Evolutionary conservation across 2,329 filamentous ascomycete genomes (phyloP).

Genomic region (Samsoniella hepiali): DNA sequence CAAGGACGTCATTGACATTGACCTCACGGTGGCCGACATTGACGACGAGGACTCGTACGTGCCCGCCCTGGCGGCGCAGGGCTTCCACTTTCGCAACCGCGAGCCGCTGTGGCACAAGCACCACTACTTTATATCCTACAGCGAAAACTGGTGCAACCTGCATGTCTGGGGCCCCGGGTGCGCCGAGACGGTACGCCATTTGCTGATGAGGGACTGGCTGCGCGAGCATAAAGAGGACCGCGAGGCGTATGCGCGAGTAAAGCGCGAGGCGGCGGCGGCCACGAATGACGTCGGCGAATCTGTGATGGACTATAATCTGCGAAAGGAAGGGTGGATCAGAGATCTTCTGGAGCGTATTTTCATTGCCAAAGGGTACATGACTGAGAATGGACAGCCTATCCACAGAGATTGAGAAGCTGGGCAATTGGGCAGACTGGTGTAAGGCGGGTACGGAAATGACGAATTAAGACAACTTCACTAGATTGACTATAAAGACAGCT

Average conservation of each 20-base stretch:
- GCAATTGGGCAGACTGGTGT: neutral
- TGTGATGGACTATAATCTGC: slow-evolving; percentile 35
- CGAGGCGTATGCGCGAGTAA: slow-evolving; percentile 37
- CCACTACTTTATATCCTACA: slow-evolving; percentile 35
- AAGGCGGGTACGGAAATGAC: neutral
- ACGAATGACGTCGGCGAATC: slow-evolving; percentile 29
- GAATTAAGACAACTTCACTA: neutral
- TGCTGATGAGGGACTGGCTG: slow-evolving; percentile 43
- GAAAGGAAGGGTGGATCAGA: slow-evolving; percentile 37
- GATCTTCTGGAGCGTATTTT: slow-evolving; percentile 30
- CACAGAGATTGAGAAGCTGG: neutral
- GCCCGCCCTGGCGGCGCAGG: slow-evolving; percentile 35
- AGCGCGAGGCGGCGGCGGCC: slow-evolving; percentile 32
- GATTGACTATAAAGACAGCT: neutral
- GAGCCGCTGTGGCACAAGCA: slow-evolving; percentile 43
- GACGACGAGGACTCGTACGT: slow-evolving; percentile 38
- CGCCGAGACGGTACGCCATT: slow-evolving; percentile 37
- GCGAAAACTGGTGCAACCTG: slow-evolving; percentile 37
- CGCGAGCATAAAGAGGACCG: slow-evolving; percentile 32
- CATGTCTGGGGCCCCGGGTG: slow-evolving; percentile 41
- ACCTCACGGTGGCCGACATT: slow-evolving; percentile 39
- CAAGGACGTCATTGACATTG: slow-evolving; percentile 47
- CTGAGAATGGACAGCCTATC: neutral
- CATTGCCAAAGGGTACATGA: slow-evolving; percentile 12
- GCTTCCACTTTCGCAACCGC: slow-evolving; percentile 41